These are phyloP conservation scores for Alternaria angustiovoidea DNA, from an alignment of 2,329 filamentous ascomycete genomes.

Conservation along the genomic window DNA sequence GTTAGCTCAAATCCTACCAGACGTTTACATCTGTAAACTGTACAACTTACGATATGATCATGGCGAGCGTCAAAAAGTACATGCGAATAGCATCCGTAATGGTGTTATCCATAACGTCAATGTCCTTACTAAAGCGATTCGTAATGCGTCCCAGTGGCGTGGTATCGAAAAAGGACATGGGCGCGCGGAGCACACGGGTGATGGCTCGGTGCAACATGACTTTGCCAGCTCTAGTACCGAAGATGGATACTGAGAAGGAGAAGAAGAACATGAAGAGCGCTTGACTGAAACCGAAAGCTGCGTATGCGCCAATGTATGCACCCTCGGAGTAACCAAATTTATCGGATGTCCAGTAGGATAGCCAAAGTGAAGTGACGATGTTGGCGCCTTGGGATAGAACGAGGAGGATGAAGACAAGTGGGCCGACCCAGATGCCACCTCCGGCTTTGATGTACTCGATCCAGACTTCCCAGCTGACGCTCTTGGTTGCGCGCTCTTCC, in stretches of 20 bases:
- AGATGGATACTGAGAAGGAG: conserved; percentile 77
- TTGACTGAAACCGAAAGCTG: conserved; percentile 32
- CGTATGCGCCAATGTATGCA: conserved; percentile 71
- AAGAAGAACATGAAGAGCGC: conserved; percentile 72
- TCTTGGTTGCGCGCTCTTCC: conserved; percentile 74
- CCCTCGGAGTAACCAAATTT: conserved; percentile 73
- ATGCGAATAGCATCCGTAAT: conserved; percentile 89
- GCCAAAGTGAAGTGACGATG: conserved; percentile 87
- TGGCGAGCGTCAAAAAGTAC: conserved; percentile 85
- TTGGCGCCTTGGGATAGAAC: conserved; percentile 81
- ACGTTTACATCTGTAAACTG: background rate
- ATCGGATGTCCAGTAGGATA: conserved; percentile 90
- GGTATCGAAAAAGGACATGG: conserved; percentile 94
- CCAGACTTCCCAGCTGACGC: conserved; percentile 83
- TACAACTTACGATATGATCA: conserved; percentile 66
- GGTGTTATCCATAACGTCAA: conserved; percentile 96
- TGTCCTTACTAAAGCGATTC: conserved; percentile 94
- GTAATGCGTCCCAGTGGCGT: conserved; percentile 94
- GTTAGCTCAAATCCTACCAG: conserved; percentile 9
- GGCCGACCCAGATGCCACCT: conserved; percentile 73
- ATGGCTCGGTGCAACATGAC: conserved; percentile 83
- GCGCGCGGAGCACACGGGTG: conserved; percentile 72
- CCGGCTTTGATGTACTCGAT: conserved; percentile 78
- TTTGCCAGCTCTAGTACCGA: conserved; percentile 83
- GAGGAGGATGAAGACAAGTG: conserved; percentile 70